Base-by-base conservation (phyloP, 257 asterid genomes). In the Catharanthus roseus region DNA sequence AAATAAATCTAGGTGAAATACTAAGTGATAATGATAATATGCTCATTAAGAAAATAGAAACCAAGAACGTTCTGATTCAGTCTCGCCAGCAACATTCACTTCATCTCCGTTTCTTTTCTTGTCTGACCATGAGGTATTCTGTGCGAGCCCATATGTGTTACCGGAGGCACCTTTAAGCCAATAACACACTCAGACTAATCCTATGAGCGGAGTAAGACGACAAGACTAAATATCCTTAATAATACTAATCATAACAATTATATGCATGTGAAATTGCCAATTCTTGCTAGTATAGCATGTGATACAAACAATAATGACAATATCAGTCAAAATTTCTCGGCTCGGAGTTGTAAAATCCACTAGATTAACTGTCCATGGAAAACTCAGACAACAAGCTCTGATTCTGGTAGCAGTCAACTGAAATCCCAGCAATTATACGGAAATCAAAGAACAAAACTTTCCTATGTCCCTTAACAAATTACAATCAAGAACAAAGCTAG, bases 401-500 rank as follows among this genome's bases (percentile, higher is more conserved):
- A n/a, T n/a, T n/a, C n/a, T n/a, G n/a, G n/a, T n/a, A n/a, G n/a
- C n/a, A n/a, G n/a, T n/a, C n/a, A n/a, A n/a, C n/a, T n/a, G n/a
- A 1, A 57, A 57, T 28, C 39, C 39, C 29, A 6, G n/a, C 64
- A 28, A 26, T 57, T 57, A 55, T 38, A 51, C 34, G 23, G 34
- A 70, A 38, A 70, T 26, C 74, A 70, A n/a, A 56, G 57, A 70
- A 45, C 71, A 26, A 42, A 67, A 67, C 57, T 24, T 42, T 45
- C 6, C 55, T 67, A 55, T 12, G 55, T 55, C 23, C 66, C 51
- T 3, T 21, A 29, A 19, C n/a, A 28, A 29, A 57, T 57, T 31
- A 21, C 38, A 28, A 29, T 57, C n/a, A n/a, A n/a, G 39, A 28
- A 28, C 21, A 57, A 57, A 56, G 36, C 36, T 55, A 55, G 55